Conservation (phyloP, 2,329 filamentous ascomycete genomes). For the Ascochyta pisi region DNA sequence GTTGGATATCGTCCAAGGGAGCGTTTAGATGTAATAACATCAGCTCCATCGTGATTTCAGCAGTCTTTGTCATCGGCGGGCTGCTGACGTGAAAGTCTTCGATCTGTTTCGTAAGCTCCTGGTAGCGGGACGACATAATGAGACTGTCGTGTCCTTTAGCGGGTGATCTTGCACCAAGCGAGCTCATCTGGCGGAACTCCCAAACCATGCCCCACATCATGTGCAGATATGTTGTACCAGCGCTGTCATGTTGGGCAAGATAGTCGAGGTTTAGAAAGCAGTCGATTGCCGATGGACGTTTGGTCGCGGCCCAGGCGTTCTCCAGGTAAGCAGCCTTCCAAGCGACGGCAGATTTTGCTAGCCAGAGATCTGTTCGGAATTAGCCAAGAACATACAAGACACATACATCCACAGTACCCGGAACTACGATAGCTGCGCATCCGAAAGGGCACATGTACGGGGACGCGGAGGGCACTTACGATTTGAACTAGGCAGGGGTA, state of each 20-base stretch:
- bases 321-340: constrained; percentile 69
- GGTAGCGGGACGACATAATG: constrained; percentile 48
- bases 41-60: constrained; percentile 53
- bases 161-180: constrained; percentile 57
- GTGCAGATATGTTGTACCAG: constrained; percentile 68
- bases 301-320: constrained; percentile 23
- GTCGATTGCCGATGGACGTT: constrained; percentile 38
- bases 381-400: not conserved
- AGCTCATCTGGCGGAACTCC: constrained; percentile 69
- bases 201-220: constrained; percentile 71
- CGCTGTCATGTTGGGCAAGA: constrained; percentile 28
- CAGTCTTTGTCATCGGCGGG: constrained; percentile 40
- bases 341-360: constrained; percentile 65
- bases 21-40: constrained; percentile 70
- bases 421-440: no score
- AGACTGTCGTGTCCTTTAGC: constrained; percentile 40
- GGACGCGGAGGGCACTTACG: constrained; percentile 34
- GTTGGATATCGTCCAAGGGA: constrained; percentile 69
- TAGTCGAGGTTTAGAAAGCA: constrained; percentile 37
- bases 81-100: constrained; percentile 60
- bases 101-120: constrained; percentile 68
- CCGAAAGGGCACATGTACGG: not conserved
- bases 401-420: no score
- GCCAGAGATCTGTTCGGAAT: constrained; percentile 61
- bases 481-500: constrained; percentile 68